Base-by-base conservation (phyloP, 441 rosid genomes). In the Erysimum cheiri region DNA sequence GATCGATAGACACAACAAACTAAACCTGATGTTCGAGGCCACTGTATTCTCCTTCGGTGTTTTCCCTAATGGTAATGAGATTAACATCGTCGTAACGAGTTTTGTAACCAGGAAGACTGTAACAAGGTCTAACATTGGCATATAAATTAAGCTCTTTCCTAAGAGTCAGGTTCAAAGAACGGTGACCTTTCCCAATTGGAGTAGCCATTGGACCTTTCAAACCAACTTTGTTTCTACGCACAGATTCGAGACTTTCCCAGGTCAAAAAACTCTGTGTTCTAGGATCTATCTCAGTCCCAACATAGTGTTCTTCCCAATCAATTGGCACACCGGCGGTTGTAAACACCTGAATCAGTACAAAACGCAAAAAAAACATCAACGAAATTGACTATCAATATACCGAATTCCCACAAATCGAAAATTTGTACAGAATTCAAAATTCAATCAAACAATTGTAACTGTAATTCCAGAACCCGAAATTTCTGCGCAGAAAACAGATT, bases 151-250 rank as follows among this genome's bases (percentile, higher is more conserved):
- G 90, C 72, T 96, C 99, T 80, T 96, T 93, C 86, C 99, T 84
- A 37, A 96, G 85, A 46, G 98, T 96, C 47, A 93, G 85, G 67
- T 96, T 96, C 87, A 96, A 80, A 56, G 99, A 96, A 49, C 99
- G 89, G 77, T 96, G 99, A 67, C 99, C 99, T 71, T 93, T 96
- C 47, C 99, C 99, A 67, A 96, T 91, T 13, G 99, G 99, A n/a
- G 99, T 96, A 8, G 99, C 99, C 98, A 96, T 96, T 36, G 99
- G 98, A 55, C 99, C 99, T 88, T 96, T 96, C 78, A 96, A 83
- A 37, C 99, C 99, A 15, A 91, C 96, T 72, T 69, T 75, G 67
- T 89, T 92, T 40, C 70, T 70, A 37, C 92, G 81, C 19, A 96
- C 98, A 5, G 99, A 96, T 76, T 96, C 92, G 64, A 96, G 82